A percentile compares a stretch with the other conserved stretches of the same genome.
Evolutionary conservation across 2,329 filamentous ascomycete genomes (phyloP).

Genomic region (Colletotrichum magnum): DNA sequence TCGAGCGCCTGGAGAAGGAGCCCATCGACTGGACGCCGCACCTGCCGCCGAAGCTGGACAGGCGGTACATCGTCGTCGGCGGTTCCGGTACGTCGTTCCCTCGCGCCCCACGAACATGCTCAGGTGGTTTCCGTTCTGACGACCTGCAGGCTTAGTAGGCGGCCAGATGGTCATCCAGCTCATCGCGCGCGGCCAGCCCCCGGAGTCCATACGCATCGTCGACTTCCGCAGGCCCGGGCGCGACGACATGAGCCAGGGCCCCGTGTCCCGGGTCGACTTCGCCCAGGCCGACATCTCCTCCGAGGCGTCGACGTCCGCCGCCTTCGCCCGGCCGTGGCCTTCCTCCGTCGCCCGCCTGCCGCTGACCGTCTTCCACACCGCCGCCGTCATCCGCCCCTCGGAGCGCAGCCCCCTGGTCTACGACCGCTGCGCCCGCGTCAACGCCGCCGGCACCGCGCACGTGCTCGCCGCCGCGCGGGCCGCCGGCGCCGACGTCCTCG

Average conservation of each 20-base stretch:
- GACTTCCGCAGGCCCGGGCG: conserved; percentile 63
- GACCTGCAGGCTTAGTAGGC: conserved; percentile 64
- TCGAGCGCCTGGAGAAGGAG: conserved; percentile 50
- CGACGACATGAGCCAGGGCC: conserved; percentile 56
- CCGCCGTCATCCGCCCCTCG: conserved; percentile 65
- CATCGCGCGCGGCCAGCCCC: conserved; percentile 64
- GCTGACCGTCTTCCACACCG: conserved; percentile 71
- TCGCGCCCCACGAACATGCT: neutral
- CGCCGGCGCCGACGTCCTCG: conserved; percentile 63
- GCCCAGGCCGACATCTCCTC: conserved; percentile 66
- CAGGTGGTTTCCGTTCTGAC: neutral
- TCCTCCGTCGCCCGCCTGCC: conserved; percentile 56
- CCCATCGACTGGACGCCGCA: conserved; percentile 56
- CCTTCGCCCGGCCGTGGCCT: conserved; percentile 65
- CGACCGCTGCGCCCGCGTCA: conserved; percentile 61
- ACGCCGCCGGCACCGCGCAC: conserved; percentile 64
- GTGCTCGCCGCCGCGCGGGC: conserved; percentile 62
- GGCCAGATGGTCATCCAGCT: conserved; percentile 68
- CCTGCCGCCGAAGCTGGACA: conserved; percentile 56
- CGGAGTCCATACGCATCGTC: conserved; percentile 66
- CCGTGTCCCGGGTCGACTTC: conserved; percentile 56
- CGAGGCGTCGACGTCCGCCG: conserved; percentile 55
- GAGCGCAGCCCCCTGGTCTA: conserved; percentile 64
- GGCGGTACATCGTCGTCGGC: conserved; percentile 61
- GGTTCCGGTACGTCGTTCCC: conserved; percentile 57